Percentiles rank a stretch among this genome's conserved stretches.
Conservation (phyloP, 768 basidiomycete genomes). For the Russula griseocarnosa region DNA sequence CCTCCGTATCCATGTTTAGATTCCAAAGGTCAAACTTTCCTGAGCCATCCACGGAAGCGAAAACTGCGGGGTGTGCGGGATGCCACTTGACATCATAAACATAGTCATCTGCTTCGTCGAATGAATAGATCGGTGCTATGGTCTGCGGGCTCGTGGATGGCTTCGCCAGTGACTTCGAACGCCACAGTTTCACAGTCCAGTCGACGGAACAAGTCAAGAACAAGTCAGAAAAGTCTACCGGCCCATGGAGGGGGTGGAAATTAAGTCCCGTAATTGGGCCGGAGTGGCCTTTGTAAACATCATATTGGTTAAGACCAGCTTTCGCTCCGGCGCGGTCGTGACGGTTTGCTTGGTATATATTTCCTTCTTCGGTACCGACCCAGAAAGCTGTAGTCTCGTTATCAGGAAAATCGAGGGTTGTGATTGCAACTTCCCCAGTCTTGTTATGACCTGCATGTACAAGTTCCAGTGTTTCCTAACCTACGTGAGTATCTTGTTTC, state of each 20-base stretch:
- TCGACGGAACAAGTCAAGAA: conserved; percentile 92
- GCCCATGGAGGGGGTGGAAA: conserved; percentile 89
- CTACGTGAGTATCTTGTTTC: conserved; percentile 4
- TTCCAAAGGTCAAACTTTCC: conserved; percentile 98
- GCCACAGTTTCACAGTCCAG: conserved; percentile 98
- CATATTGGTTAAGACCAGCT: conserved; percentile 89
- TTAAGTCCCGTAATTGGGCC: conserved; percentile 93
- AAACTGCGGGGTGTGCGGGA: conserved; percentile 88
- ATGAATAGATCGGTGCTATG: conserved; percentile 81
- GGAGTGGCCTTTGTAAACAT: conserved; percentile 88
- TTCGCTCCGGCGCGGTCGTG: conserved; percentile 97
- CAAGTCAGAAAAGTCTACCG: conserved; percentile 92
- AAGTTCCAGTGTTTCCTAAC: conserved; percentile 89
- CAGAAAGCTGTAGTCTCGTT: conserved; percentile 97
- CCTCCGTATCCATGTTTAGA: conserved; percentile 94
- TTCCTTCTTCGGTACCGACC: conserved; percentile 98
- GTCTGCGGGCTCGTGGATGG: conserved; percentile 53
- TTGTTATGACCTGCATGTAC: conserved; percentile 89
- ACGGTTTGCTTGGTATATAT: conserved; percentile 92
- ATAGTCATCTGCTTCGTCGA: conserved; percentile 97
- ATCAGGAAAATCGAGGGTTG: conserved; percentile 88
- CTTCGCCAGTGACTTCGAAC: conserved; percentile 72
- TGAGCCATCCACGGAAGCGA: conserved; percentile 90
- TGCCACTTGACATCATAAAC: conserved; percentile 99
- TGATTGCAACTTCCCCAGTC: conserved; percentile 95